These are phyloP conservation scores for Tritrichomonas musculus DNA, from an alignment of 208 protist species.

Conservation along the genomic window DNA sequence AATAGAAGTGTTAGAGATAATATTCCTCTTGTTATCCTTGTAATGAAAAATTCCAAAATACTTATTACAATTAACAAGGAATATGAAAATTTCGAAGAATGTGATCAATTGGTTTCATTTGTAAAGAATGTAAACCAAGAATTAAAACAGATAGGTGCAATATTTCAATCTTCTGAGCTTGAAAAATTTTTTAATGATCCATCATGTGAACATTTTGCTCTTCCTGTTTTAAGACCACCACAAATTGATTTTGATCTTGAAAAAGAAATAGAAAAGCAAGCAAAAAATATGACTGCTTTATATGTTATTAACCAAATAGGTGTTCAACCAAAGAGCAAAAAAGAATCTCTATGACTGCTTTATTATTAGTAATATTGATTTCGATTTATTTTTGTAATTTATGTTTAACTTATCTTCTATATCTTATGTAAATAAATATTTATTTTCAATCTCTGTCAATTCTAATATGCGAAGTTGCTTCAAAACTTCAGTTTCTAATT, in stretches of 20 bases:
- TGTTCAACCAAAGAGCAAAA: too few species aligned
- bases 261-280: background rate
- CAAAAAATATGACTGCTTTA: too few species aligned
- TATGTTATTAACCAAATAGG: too few species aligned
- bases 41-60: background rate
- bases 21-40: background rate
- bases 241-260: background rate
- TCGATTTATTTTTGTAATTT: too few species aligned
- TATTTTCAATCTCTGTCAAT: too few species aligned
- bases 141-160: background rate
- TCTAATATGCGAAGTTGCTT: too few species aligned
- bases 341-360: too few species aligned
- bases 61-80: background rate
- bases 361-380: too few species aligned
- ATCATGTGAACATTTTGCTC: slow-evolving; percentile 13
- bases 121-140: background rate
- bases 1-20: background rate
- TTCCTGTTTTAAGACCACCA: background rate
- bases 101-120: background rate
- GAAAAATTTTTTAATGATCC: slow-evolving; percentile 24
- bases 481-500: too few species aligned
- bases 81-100: background rate
- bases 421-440: too few species aligned
- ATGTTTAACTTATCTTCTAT: too few species aligned
- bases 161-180: background rate